These are phyloP conservation scores for Rhizoclosmatium sp. DNA, from an alignment of 192 early-diverging fungal species.

Conservation along the genomic window DNA sequence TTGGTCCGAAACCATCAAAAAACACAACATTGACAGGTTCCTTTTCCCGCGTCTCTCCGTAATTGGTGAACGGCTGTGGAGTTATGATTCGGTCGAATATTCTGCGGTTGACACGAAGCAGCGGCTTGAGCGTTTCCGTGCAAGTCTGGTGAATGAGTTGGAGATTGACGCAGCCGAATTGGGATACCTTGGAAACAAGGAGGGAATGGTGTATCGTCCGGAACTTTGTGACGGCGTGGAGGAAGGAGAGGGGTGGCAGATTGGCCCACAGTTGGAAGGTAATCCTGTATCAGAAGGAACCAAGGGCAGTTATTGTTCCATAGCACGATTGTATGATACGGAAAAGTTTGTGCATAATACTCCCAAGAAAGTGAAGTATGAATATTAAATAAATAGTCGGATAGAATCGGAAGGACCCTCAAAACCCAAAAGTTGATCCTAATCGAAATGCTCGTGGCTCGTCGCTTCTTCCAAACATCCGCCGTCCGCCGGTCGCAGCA, in stretches of 20 bases:
- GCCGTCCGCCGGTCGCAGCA: background rate
- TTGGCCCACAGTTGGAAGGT: background rate
- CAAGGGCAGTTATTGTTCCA: slow-evolving; percentile 7
- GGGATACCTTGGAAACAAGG: slow-evolving; percentile 17
- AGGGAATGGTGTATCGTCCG: slow-evolving; percentile 17
- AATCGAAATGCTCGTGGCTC: background rate
- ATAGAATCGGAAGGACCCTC: no score
- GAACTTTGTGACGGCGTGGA: slow-evolving; percentile 19
- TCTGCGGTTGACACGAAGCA: background rate
- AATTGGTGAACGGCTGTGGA: slow-evolving; percentile 43
- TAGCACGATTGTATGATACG: slow-evolving; percentile 10
- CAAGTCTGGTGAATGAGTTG: slow-evolving; percentile 20
- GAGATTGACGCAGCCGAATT: slow-evolving; percentile 19
- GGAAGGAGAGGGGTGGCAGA: background rate
- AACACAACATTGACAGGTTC: slow-evolving; percentile 21
- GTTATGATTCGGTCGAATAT: background rate
- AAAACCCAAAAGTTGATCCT: no score
- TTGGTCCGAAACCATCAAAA: slow-evolving; percentile 29
- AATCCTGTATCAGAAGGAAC: background rate
- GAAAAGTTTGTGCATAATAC: background rate
- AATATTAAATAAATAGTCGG: background rate
- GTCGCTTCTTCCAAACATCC: background rate
- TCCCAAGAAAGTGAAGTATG: slow-evolving; percentile 3
- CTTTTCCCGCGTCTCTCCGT: slow-evolving; percentile 21
- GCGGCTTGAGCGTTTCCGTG: slow-evolving; percentile 17